These are phyloP conservation scores for Aspergillus asperescens DNA, from an alignment of 495 filamentous ascomycete genomes.

Conservation along the genomic window DNA sequence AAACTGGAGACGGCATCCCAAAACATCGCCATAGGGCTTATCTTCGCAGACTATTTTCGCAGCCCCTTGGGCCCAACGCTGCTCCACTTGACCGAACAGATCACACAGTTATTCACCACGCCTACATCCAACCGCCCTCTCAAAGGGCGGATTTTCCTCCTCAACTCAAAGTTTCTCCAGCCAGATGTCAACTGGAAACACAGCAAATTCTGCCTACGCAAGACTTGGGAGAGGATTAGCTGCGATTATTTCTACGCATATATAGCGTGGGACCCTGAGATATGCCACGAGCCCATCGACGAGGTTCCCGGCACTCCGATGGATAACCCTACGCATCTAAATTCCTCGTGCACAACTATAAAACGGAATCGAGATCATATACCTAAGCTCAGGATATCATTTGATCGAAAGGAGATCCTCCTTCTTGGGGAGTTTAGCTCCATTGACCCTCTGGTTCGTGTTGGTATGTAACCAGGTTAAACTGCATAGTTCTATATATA, in stretches of 20 bases:
- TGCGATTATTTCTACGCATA: conserved; percentile 33
- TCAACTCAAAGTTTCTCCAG: conserved; percentile 24
- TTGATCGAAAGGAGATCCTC: conserved; percentile 7
- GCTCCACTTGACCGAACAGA: conserved; percentile 15
- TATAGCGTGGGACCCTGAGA: conserved; percentile 24
- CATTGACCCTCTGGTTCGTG: background rate
- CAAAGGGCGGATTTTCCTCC: conserved; percentile 33
- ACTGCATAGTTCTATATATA: background rate
- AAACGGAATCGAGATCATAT: background rate
- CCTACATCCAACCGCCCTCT: background rate
- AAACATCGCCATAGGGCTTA: conserved; percentile 2
- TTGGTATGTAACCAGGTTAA: background rate
- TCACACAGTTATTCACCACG: conserved; percentile 12
- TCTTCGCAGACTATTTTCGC: conserved; percentile 4
- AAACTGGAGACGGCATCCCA: background rate
- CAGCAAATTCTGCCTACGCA: conserved; percentile 22
- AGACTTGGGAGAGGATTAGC: conserved; percentile 31
- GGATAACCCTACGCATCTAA: background rate
- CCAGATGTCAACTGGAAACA: conserved; percentile 15
- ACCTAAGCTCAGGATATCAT: conserved; percentile 1
- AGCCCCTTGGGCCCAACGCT: conserved; percentile 24
- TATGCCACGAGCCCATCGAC: background rate
- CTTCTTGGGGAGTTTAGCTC: background rate
- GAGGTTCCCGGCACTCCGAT: conserved; percentile 14
- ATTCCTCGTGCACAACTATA: background rate